A percentile compares a stretch with the other conserved stretches of the same genome.
These are phyloP conservation scores for Alternaria tenuissima DNA, from an alignment of 2,329 filamentous ascomycete species.

Conservation along the genomic window DNA sequence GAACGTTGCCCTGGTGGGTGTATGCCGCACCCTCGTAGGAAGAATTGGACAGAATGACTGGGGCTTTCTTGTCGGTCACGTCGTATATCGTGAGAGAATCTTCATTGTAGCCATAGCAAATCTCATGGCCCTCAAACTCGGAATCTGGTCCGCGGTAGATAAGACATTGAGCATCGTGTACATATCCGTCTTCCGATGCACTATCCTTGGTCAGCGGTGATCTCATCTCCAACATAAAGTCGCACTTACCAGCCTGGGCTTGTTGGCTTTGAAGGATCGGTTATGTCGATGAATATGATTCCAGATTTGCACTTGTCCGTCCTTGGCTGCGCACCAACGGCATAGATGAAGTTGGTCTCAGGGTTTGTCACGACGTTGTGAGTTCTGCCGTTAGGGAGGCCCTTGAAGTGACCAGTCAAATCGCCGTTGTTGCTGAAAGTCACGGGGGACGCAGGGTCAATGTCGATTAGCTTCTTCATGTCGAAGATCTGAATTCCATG, in stretches of 20 bases:
- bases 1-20: constrained; percentile 66
- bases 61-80: constrained; percentile 59
- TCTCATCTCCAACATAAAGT: background rate
- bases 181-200: constrained; percentile 64
- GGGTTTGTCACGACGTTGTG: constrained; percentile 53
- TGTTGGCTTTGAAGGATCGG: constrained; percentile 61
- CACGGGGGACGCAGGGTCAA: constrained; percentile 47
- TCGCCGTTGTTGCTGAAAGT: constrained; percentile 46
- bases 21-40: constrained; percentile 66
- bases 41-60: constrained; percentile 61
- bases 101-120: constrained; percentile 67
- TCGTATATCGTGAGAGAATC: constrained; percentile 63
- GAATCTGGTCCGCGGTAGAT: constrained; percentile 63
- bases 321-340: constrained; percentile 47
- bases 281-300: constrained; percentile 67
- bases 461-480: constrained; percentile 58
- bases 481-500: constrained; percentile 72
- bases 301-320: constrained; percentile 59
- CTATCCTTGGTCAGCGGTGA: constrained; percentile 29
- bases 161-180: constrained; percentile 69
- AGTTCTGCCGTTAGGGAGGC: constrained; percentile 47
- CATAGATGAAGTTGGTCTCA: constrained; percentile 49
- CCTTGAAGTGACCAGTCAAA: constrained; percentile 45
- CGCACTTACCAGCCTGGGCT: constrained; percentile 57
- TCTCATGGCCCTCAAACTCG: constrained; percentile 59